phyloP scores from a whole-genome alignment of 2,329 filamentous ascomycete genomes.

The Tricladium varicosporioides region DNA sequence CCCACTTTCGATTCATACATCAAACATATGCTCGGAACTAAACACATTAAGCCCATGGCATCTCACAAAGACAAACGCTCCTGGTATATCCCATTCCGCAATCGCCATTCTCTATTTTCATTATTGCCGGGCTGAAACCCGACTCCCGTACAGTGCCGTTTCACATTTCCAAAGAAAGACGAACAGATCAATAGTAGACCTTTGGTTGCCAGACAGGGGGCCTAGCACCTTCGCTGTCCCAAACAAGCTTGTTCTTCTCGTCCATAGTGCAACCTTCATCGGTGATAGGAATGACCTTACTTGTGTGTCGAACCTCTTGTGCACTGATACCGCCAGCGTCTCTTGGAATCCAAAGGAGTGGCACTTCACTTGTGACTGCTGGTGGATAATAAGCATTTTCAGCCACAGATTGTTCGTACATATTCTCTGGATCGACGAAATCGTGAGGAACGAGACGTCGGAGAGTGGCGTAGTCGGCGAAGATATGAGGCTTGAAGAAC shows the following conservation, averaged over 20 bases:
- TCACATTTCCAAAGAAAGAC: not conserved
- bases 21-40: not conserved
- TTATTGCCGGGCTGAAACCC: not conserved
- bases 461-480: constrained; percentile 69
- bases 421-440: constrained; percentile 42
- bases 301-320: constrained; percentile 74
- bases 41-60: not conserved
- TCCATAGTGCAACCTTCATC: constrained; percentile 72
- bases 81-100: not conserved
- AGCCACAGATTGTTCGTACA: constrained; percentile 61
- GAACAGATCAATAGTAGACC: constrained; percentile 31
- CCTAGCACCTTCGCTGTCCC: constrained; percentile 52
- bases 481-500: constrained; percentile 77
- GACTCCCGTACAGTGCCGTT: not conserved
- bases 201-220: constrained; percentile 60
- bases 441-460: constrained; percentile 66
- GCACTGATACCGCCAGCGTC: constrained; percentile 72
- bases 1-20: not conserved
- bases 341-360: constrained; percentile 81
- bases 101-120: not conserved
- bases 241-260: constrained; percentile 65
- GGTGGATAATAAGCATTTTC: constrained; percentile 73
- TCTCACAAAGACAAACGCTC: not conserved
- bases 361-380: constrained; percentile 58
- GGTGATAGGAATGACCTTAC: constrained; percentile 71